Conservation (phyloP, 192 early-diverging fungal species). For the Physocladia obscura region DNA sequence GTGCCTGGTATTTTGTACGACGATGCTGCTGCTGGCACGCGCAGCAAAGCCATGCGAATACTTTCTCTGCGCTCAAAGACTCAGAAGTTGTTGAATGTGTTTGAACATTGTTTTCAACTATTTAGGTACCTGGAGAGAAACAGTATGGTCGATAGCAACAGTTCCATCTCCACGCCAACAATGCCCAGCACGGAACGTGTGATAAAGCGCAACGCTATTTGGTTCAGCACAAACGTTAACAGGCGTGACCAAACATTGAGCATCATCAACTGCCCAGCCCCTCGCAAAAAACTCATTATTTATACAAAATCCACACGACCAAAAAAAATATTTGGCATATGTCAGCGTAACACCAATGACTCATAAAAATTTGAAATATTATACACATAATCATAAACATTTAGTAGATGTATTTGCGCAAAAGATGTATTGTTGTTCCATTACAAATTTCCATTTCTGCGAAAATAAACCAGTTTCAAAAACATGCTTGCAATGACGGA, state of each 20-base stretch:
- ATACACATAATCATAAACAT: too few relatives aligned
- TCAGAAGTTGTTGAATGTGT: neutral
- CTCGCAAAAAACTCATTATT: slow-evolving; percentile 10
- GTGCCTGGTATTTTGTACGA: neutral
- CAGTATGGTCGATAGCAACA: slow-evolving; percentile 83
- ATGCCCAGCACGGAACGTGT: slow-evolving; percentile 76
- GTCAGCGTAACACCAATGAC: too few relatives aligned
- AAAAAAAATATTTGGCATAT: too few relatives aligned
- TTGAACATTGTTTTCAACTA: slow-evolving; percentile 51
- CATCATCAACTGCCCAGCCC: slow-evolving; percentile 34
- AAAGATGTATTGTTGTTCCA: too few relatives aligned
- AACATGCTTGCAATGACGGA: too few relatives aligned
- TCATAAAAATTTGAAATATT: too few relatives aligned
- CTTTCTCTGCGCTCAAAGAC: slow-evolving; percentile 21
- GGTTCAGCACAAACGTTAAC: slow-evolving; percentile 79
- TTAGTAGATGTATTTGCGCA: too few relatives aligned
- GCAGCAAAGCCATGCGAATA: slow-evolving; percentile 48
- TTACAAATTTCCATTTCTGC: too few relatives aligned
- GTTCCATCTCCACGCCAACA: slow-evolving; percentile 75
- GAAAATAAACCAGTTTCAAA: too few relatives aligned
- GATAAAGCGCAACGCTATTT: slow-evolving; percentile 70
- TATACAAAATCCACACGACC: too few relatives aligned
- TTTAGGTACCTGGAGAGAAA: slow-evolving; percentile 72
- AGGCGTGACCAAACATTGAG: slow-evolving; percentile 38
- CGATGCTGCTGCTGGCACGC: slow-evolving; percentile 20